Conservation (phyloP, 2,329 filamentous ascomycete species). For the Tolypocladium capitatum region DNA sequence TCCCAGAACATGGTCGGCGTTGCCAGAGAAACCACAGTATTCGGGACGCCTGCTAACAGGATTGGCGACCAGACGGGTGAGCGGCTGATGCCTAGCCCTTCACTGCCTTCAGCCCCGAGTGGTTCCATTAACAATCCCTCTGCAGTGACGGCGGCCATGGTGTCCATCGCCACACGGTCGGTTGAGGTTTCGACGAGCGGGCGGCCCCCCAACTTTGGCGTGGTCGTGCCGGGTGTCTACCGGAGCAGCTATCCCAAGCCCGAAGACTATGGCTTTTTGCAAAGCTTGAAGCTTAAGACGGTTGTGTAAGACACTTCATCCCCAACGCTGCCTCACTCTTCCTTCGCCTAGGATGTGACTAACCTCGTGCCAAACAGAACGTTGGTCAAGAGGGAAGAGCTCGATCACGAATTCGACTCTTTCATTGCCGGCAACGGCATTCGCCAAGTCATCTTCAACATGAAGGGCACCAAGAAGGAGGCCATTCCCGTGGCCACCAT, state of each 20-base stretch:
- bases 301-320: constrained; percentile 47
- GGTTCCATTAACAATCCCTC: background rate
- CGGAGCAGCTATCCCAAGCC: constrained; percentile 67
- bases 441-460: constrained; percentile 59
- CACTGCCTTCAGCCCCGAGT: background rate
- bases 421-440: constrained; percentile 60
- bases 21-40: background rate
- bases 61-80: constrained; percentile 1
- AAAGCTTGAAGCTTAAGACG: constrained; percentile 58
- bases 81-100: background rate
- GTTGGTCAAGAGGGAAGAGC: constrained; percentile 48
- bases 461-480: constrained; percentile 80
- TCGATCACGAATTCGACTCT: constrained; percentile 32
- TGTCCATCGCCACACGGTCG: constrained; percentile 2
- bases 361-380: constrained; percentile 29
- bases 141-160: background rate
- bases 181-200: constrained; percentile 13
- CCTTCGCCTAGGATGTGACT: constrained; percentile 2
- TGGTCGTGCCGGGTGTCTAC: constrained; percentile 62
- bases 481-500: constrained; percentile 55
- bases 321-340: constrained; percentile 1
- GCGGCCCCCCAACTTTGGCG: constrained; percentile 59
- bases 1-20: constrained; percentile 6
- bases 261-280: constrained; percentile 58
- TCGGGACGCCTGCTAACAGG: background rate